Base-by-base conservation (phyloP, 257 asterid genomes). In the Nicotiana benthamiana region DNA sequence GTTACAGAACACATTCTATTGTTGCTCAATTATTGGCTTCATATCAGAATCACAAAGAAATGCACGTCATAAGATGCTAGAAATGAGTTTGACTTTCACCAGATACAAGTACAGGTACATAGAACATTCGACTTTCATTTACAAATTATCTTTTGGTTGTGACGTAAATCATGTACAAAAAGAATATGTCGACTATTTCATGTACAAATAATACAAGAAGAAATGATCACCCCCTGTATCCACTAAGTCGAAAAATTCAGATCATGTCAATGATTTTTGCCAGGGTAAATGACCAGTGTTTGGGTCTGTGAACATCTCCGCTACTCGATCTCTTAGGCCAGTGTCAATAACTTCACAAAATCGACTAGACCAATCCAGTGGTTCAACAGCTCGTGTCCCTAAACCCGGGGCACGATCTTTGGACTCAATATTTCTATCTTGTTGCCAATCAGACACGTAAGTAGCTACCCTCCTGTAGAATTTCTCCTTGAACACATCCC, bases 401-500 rank as follows among this genome's bases (percentile, higher is more conserved):
- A 93, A 74, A 18, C 98, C 97, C 0, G 96, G 98, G 0, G 94
- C 90, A 8, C 97, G 87, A 75, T 93, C 98, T 79, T 83, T 94
- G 1, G 98, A 94, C 20, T 91, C 89, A 6, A 77, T 89, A 46
- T 89, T 94, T 57, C 78, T 84, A 43, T 92, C 82, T 79, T 86
- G 88, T 77, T 91, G 91, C 98, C 98, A 93, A 76, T 93, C 98
- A 4, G 96, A 86, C 20, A 93, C 98, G 52, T 93, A 93, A 0
- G 95, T 90, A 10, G 95, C 93, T 66, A 92, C 97, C 83, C 98
- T 89, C 83, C 93, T 85, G 13, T 85, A 72, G 59, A 93, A 92
- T 83, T 92, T 93, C 84, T 90, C 90, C 88, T 91, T 93, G 59
- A 93, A 93, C 27, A 93, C 98, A 17, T 91, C 91, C 98, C 98